A percentile compares a stretch with the other conserved stretches of the same genome.
phyloP scores from a whole-genome alignment of 441 rosid genomes.

The Melastoma candidum region DNA sequence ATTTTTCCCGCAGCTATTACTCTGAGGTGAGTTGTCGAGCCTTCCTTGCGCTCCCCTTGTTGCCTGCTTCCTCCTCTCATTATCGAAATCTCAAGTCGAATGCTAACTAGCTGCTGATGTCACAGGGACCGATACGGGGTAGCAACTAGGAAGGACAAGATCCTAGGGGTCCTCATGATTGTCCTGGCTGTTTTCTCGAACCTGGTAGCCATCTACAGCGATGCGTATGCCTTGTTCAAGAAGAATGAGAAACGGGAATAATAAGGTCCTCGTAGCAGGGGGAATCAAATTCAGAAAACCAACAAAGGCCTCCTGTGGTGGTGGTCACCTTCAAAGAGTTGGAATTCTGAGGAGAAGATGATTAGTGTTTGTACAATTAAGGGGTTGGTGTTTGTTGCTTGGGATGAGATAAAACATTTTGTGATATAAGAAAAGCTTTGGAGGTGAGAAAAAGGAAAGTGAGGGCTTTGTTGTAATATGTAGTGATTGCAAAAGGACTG shows the following conservation, averaged over 20 bases:
- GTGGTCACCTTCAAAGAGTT: too few species aligned
- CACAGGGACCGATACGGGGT: slow-evolving; percentile 57
- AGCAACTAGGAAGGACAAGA: slow-evolving; percentile 61
- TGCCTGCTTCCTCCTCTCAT: slow-evolving; percentile 1
- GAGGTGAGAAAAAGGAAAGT: too few species aligned
- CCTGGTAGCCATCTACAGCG: slow-evolving; percentile 64
- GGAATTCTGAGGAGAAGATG: too few species aligned
- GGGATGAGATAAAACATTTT: too few species aligned
- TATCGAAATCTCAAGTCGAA: background rate
- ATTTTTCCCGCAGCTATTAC: slow-evolving; percentile 88
- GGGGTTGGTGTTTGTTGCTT: too few species aligned
- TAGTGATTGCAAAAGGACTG: too few species aligned
- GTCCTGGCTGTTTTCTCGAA: slow-evolving; percentile 69
- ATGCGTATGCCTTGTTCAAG: slow-evolving; percentile 55
- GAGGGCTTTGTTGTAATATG: too few species aligned
- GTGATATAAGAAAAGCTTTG: too few species aligned
- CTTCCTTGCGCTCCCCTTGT: background rate
- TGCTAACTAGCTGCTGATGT: background rate
- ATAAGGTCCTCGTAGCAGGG: too few species aligned
- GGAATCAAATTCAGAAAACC: too few species aligned
- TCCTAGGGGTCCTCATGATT: slow-evolving; percentile 50
- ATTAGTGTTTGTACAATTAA: too few species aligned
- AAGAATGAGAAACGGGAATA: slow-evolving; percentile 21
- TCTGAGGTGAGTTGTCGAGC: slow-evolving; percentile 44
- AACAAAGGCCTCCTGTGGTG: too few species aligned